Base-by-base conservation (phyloP, 257 asterid genomes). In the Jasminum sambac region DNA sequence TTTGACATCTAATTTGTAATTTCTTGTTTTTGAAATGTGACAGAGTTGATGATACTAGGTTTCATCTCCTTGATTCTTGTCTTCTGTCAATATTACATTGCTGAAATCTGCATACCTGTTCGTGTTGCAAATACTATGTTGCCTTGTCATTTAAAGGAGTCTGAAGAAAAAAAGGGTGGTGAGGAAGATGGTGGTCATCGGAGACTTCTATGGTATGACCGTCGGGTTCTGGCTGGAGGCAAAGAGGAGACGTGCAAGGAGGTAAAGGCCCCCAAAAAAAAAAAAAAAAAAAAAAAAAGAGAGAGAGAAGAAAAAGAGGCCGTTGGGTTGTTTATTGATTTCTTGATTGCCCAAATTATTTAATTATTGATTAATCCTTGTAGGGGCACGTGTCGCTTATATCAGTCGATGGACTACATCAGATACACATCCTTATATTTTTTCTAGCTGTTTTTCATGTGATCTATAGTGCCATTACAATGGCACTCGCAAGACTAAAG, bases 21-120 rank as follows among this genome's bases (percentile, higher is more conserved):
- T n/a, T n/a, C n/a, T n/a, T 16, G 74, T 16, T 64, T 71, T 72
- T 77, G 63, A 5, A 11, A 63, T 38, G 66, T 79, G 77, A 73
- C 97, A 94, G 99, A 95, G 85, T 80, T 94, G 95, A 94, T 94
- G 99, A 72, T 94, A 70, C 98, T 94, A 4, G 99, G 96, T 62
- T 95, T 95, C 80, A 95, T 95, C 81, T 95, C 99, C 0, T 84
- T 95, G 19, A 77, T 76, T 37, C 96, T 95, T 19, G 94, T 87
- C 68, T 95, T 95, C 84, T 61, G 88, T 77, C 98, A 95, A 74
- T 88, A 85, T 76, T 95, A 91, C 85, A 88, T 95, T 66, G 93
- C 98, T 63, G 68, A 78, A 11, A 95, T 95, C 61, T 95, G 99
- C 82, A 88, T 95, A 23, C 99, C 99, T 0, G 0, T 38, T 3